These are phyloP conservation scores for Solidago caesia DNA, from an alignment of 129 eudicot species.

Conservation along the genomic window DNA sequence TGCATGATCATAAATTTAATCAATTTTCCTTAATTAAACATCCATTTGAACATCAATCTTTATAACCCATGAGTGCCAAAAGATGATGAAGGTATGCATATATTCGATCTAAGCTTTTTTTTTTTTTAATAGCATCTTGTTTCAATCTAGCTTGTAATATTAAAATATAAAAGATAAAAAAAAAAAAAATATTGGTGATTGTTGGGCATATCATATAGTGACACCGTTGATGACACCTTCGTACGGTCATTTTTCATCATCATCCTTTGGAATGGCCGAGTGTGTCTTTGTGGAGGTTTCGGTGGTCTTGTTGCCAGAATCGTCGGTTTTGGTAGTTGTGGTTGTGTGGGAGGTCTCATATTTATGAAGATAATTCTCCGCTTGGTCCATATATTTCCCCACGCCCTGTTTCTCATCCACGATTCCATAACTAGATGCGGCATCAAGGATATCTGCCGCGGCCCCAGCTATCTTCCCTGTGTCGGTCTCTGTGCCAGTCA, in stretches of 20 bases:
- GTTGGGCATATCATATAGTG: no score
- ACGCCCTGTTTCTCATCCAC: slow-evolving; percentile 46
- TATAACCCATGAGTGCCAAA: no score
- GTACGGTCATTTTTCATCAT: slow-evolving; percentile 12
- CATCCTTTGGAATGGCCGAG: neutral
- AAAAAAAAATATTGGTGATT: no score
- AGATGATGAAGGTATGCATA: no score
- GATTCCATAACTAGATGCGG: slow-evolving; percentile 57
- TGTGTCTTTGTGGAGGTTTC: slow-evolving; percentile 31
- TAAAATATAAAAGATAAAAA: no score
- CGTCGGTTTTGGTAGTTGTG: slow-evolving; percentile 28
- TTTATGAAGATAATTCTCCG: slow-evolving; percentile 66
- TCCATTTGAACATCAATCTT: no score
- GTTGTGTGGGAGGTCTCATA: slow-evolving; percentile 39
- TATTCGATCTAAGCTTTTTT: no score
- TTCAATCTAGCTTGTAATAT: no score
- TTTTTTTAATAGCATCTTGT: no score
- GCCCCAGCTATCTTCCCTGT: slow-evolving; percentile 70
- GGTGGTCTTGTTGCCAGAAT: slow-evolving; percentile 24
- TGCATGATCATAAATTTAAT: no score
- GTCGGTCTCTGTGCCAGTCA: slow-evolving; percentile 45
- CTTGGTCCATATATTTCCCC: slow-evolving; percentile 60
- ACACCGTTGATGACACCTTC: no score
- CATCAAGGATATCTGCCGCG: slow-evolving; percentile 61
- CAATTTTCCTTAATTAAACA: no score